Evolutionary conservation across 2,329 filamentous ascomycete genomes (phyloP).

Genomic region (Akanthomyces lecanii): DNA sequence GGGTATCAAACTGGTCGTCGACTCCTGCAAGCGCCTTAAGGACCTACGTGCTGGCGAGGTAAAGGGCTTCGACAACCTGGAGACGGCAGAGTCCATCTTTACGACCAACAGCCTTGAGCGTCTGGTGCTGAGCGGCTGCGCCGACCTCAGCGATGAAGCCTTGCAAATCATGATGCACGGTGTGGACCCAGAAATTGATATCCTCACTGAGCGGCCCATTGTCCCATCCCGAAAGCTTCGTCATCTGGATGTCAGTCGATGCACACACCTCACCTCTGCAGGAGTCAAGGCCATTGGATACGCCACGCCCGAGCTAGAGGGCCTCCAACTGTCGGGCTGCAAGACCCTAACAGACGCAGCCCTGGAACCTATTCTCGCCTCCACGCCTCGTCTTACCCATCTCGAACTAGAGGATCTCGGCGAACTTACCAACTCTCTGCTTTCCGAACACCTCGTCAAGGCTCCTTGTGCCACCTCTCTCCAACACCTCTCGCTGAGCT

Average conservation of each 20-base stretch:
- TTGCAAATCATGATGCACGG: conserved; percentile 74
- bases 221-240: conserved; percentile 75
- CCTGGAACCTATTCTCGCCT: conserved; percentile 67
- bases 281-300: conserved; percentile 69
- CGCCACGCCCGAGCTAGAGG: conserved; percentile 74
- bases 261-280: conserved; percentile 64
- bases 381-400: conserved; percentile 73
- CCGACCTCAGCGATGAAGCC: conserved; percentile 70
- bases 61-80: conserved; percentile 68
- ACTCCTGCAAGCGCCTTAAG: conserved; percentile 66
- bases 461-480: conserved; percentile 69
- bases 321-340: conserved; percentile 77
- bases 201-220: conserved; percentile 70
- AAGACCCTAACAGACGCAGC: conserved; percentile 68
- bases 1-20: conserved; percentile 68
- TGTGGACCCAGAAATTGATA: conserved; percentile 69
- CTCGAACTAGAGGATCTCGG: conserved; percentile 85
- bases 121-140: conserved; percentile 76
- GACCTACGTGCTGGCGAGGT: conserved; percentile 83
- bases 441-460: conserved; percentile 69
- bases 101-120: conserved; percentile 75
- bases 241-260: conserved; percentile 81
- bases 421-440: conserved; percentile 67
- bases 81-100: conserved; percentile 72
- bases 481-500: conserved; percentile 80